Evolutionary conservation across 2,329 filamentous ascomycete genomes (phyloP).

Genomic region (Ophiocordyceps camponoti-floridani): DNA sequence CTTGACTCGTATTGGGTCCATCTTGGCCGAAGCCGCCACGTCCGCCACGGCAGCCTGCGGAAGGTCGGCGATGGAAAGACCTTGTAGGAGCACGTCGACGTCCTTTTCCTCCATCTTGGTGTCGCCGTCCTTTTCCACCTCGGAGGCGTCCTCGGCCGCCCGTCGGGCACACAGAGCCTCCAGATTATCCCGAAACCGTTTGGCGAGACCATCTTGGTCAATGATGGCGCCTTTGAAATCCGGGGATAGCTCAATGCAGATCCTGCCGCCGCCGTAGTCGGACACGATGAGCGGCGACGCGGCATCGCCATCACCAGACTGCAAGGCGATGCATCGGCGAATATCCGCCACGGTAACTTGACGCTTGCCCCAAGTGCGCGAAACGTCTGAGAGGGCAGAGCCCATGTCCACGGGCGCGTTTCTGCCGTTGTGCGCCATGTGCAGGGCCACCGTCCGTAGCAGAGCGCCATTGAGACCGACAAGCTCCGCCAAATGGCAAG

Average conservation of each 20-base stretch:
- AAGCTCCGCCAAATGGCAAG: slow-evolving; percentile 37
- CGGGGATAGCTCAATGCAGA: slow-evolving; percentile 39
- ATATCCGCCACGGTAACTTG: slow-evolving; percentile 48
- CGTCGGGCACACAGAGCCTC: slow-evolving; percentile 22
- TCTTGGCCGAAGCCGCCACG: slow-evolving; percentile 17
- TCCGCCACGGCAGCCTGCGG: slow-evolving; percentile 17
- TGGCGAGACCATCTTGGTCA: slow-evolving; percentile 33
- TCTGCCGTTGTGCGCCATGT: slow-evolving; percentile 50
- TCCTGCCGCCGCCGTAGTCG: slow-evolving; percentile 33
- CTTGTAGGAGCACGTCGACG: slow-evolving; percentile 29
- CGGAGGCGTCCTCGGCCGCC: slow-evolving; percentile 1
- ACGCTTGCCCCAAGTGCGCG: slow-evolving; percentile 56
- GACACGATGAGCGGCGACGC: slow-evolving; percentile 24
- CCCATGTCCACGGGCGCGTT: slow-evolving; percentile 45
- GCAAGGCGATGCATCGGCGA: slow-evolving; percentile 47
- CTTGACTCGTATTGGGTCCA: slow-evolving; percentile 40
- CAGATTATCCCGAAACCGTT: slow-evolving; percentile 35
- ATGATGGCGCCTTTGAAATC: slow-evolving; percentile 18
- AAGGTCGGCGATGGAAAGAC: slow-evolving; percentile 30
- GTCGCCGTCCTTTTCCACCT: neutral
- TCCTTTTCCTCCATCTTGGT: slow-evolving; percentile 10
- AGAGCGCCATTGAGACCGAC: slow-evolving; percentile 48
- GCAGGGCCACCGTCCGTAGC: slow-evolving; percentile 48
- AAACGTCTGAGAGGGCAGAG: slow-evolving; percentile 41
- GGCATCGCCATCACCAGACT: slow-evolving; percentile 18